Evolutionary conservation across 805 yeast species (phyloP).

Genomic region (Candida nitratophila): DNA sequence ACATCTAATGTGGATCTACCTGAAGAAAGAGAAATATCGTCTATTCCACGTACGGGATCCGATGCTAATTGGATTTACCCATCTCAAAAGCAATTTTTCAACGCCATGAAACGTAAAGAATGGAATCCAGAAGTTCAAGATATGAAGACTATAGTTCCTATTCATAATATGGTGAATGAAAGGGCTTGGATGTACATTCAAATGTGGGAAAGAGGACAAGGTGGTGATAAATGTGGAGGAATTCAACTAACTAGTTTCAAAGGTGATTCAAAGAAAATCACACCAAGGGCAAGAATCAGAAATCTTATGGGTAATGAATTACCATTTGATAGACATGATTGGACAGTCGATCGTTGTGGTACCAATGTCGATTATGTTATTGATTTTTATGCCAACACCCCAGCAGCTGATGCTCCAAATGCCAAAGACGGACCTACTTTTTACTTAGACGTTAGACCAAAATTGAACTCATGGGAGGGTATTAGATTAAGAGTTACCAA

Average conservation of each 20-base stretch:
- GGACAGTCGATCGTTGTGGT: constrained; percentile 87
- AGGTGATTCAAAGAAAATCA: constrained; percentile 79
- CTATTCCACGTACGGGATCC: constrained; percentile 75
- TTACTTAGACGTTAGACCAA: constrained; percentile 87
- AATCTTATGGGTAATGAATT: constrained; percentile 57
- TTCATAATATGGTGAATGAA: constrained; percentile 91
- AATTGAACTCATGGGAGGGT: constrained; percentile 78
- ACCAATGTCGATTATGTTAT: constrained; percentile 79
- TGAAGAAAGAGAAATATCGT: constrained; percentile 66
- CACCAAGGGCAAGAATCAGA: constrained; percentile 81
- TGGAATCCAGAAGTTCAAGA: constrained; percentile 79
- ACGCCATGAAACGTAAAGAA: constrained; percentile 87
- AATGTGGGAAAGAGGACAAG: constrained; percentile 67
- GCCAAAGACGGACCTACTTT: constrained; percentile 40
- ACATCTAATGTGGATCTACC: constrained; percentile 42
- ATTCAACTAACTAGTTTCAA: constrained; percentile 77
- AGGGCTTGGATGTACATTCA: constrained; percentile 82
- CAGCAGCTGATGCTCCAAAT: constrained; percentile 41
- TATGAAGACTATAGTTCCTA: constrained; percentile 88
- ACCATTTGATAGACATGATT: constrained; percentile 96
- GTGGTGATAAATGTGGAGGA: constrained; percentile 72
- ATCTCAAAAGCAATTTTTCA: constrained; percentile 88
- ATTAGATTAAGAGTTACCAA: constrained; percentile 56
- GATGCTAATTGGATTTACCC: constrained; percentile 87
- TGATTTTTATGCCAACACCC: constrained; percentile 60